Conservation (phyloP, 345 rosid species). For the Psidium friedrichsthalianum region DNA sequence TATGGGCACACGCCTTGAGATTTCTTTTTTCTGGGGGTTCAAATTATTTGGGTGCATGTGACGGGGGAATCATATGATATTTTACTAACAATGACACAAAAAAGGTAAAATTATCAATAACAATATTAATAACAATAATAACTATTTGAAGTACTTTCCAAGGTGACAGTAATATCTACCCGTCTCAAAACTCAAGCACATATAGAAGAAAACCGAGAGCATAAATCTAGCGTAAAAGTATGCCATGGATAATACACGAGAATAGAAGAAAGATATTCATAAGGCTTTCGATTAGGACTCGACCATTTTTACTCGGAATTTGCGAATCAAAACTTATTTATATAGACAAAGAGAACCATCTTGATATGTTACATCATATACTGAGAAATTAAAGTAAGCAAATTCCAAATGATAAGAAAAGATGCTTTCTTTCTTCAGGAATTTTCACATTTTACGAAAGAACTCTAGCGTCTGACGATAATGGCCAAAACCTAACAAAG, state of each 20-base stretch:
- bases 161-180: not conserved
- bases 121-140: not conserved
- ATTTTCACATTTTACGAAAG: not conserved
- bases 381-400: not conserved
- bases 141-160: not conserved
- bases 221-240: not conserved
- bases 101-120: not conserved
- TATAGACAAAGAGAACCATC: not conserved
- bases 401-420: not conserved
- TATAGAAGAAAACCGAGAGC: not conserved
- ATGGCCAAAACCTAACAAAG: not conserved
- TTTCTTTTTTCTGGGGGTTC: not conserved
- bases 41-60: not conserved
- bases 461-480: not conserved
- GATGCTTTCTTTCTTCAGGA: not conserved
- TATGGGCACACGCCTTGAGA: not conserved
- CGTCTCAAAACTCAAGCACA: not conserved
- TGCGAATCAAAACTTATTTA: not conserved
- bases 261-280: not conserved
- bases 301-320: not conserved
- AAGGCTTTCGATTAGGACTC: not conserved
- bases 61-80: not conserved
- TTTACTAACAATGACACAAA: not conserved
- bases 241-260: fast-evolving
- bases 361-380: not conserved